A percentile compares a stretch with the other conserved stretches of the same genome.
Conservation (phyloP, 768 basidiomycete genomes). For the Leccinum boreale region DNA sequence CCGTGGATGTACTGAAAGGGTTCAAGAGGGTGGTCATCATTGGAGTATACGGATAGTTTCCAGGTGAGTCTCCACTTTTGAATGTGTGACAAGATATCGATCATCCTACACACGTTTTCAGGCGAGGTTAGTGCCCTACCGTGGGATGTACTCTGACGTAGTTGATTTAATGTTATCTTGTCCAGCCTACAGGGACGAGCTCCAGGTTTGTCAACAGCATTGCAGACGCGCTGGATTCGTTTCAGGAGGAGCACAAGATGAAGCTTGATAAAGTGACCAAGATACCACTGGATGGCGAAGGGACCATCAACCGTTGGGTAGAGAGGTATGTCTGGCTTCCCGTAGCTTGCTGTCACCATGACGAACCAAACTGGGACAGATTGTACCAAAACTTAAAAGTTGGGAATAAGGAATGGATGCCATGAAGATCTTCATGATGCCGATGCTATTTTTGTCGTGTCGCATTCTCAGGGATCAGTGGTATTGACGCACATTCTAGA, state of each 20-base stretch:
- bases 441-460: conserved; percentile 87
- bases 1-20: conserved; percentile 49
- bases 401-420: conserved; percentile 68
- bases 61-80: conserved; percentile 45
- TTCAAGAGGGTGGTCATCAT: conserved; percentile 74
- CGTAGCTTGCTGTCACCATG: background rate
- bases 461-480: conserved; percentile 92
- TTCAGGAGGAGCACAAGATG: conserved; percentile 41
- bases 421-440: conserved; percentile 71
- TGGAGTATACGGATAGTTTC: conserved; percentile 90
- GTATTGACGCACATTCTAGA: conserved; percentile 88
- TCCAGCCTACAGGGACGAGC: conserved; percentile 79
- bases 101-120: conserved; percentile 60
- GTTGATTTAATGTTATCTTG: background rate
- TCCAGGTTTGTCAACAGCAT: conserved; percentile 81
- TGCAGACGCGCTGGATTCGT: conserved; percentile 67
- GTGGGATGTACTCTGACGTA: background rate
- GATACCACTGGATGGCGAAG: conserved; percentile 95
- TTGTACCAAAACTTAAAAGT: conserved; percentile 63
- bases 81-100: conserved; percentile 1
- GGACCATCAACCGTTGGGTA: conserved; percentile 81
- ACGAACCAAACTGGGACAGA: conserved; percentile 33
- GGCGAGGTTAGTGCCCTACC: conserved; percentile 55
- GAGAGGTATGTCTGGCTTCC: conserved; percentile 51
- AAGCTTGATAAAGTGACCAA: conserved; percentile 41